Evolutionary conservation across 2,329 filamentous ascomycete species (phyloP).

Genomic region (Lithohypha guttulata): DNA sequence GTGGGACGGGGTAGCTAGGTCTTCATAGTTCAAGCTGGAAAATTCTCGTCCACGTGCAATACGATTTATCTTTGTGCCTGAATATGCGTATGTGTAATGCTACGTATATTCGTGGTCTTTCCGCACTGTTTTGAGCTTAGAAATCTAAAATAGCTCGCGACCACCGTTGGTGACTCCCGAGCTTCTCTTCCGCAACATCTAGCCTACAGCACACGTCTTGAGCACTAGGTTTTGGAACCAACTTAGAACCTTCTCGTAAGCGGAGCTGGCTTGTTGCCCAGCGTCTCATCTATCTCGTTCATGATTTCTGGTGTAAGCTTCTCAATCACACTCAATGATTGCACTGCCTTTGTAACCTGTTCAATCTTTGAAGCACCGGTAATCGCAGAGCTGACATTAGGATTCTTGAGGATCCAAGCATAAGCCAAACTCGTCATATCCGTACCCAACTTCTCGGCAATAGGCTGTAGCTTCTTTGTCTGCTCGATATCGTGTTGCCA

Average conservation of each 20-base stretch:
- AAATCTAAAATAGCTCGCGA: no score
- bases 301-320: conserved; percentile 35
- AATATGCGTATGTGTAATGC: no score
- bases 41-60: no score
- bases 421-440: conserved; percentile 48
- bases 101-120: no score
- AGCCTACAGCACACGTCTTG: no score
- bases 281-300: conserved; percentile 36
- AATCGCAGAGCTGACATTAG: conserved; percentile 39
- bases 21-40: no score
- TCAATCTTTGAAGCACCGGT: conserved; percentile 32
- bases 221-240: no score
- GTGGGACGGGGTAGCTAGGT: no score
- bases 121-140: no score
- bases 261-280: conserved; percentile 25
- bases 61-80: no score
- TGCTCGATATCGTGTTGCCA: conserved; percentile 41
- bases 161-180: no score
- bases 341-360: conserved; percentile 33
- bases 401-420: conserved; percentile 50
- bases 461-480: conserved; percentile 44
- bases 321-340: conserved; percentile 34
- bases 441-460: conserved; percentile 56
- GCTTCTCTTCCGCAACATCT: no score
- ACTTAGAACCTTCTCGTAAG: conserved; percentile 7